Percentiles rank a stretch among this genome's conserved stretches.
Evolutionary conservation across 495 filamentous ascomycete genomes (phyloP).

Genomic region (Talaromyces thailandensis): DNA sequence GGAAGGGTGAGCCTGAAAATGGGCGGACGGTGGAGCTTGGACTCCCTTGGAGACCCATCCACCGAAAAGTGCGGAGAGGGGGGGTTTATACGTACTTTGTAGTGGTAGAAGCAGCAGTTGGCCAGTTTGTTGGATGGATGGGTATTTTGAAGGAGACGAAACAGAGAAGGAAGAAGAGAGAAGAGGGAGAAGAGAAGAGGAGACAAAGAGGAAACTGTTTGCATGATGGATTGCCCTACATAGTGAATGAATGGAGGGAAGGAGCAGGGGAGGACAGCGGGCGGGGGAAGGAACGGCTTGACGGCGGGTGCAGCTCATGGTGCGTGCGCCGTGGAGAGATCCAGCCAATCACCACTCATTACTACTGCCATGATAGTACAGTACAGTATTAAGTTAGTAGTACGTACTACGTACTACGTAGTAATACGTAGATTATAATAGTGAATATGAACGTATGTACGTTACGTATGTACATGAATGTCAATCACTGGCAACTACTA

Average conservation of each 20-base stretch:
- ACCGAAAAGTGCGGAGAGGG: not conserved
- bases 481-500: too few species aligned
- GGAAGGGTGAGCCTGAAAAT: not conserved
- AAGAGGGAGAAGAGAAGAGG: conserved; percentile 2
- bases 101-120: too few species aligned
- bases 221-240: not conserved
- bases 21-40: not conserved
- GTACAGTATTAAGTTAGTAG: too few species aligned
- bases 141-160: not conserved
- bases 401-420: too few species aligned
- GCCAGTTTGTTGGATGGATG: not conserved
- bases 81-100: not conserved
- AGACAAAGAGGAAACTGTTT: not conserved
- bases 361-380: too few species aligned
- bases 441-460: too few species aligned
- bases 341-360: not conserved
- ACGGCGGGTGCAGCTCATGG: not conserved
- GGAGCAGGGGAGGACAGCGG: not conserved
- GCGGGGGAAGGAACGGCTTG: not conserved
- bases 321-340: not conserved
- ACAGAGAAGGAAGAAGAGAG: conserved; percentile 3
- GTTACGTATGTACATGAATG: too few species aligned
- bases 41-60: not conserved
- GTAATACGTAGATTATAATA: too few species aligned
- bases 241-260: not conserved